Conservation (phyloP, 352 stramenopile species). For the Pythium angustatum region DNA sequence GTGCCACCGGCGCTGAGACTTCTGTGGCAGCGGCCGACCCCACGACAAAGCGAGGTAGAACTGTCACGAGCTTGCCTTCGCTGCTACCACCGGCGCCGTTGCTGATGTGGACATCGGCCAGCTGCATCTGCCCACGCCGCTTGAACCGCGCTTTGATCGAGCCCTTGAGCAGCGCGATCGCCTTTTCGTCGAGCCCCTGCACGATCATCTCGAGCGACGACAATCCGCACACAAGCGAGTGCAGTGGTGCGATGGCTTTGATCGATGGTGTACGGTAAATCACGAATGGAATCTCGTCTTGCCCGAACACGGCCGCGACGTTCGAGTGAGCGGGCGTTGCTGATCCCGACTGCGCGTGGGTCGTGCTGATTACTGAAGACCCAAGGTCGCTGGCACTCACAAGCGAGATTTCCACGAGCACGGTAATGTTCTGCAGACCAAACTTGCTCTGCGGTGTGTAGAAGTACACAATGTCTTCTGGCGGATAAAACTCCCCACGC, state of each 20-base stretch:
- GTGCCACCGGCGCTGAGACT: not conserved
- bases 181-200: conserved; percentile 65
- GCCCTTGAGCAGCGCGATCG: conserved; percentile 37
- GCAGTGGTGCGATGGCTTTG: conserved; percentile 47
- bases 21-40: conserved; percentile 44
- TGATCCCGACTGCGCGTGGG: too few species aligned
- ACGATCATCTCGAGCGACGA: conserved; percentile 55
- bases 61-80: conserved; percentile 49
- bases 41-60: conserved; percentile 70
- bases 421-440: conserved; percentile 62
- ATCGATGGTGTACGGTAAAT: conserved; percentile 67
- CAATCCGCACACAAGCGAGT: conserved; percentile 45
- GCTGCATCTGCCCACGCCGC: conserved; percentile 70
- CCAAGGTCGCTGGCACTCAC: not conserved
- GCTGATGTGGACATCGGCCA: conserved; percentile 47
- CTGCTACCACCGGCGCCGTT: not conserved
- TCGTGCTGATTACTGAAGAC: not conserved
- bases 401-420: conserved; percentile 52
- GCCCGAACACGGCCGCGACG: conserved; percentile 35
- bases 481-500: conserved; percentile 54
- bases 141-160: conserved; percentile 66
- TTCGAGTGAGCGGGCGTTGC: not conserved
- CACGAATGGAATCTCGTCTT: conserved; percentile 69
- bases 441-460: conserved; percentile 80
- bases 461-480: conserved; percentile 70